Base-by-base conservation (phyloP, 108 stramenopile genomes). In the Nannochloropsis gaditana region DNA sequence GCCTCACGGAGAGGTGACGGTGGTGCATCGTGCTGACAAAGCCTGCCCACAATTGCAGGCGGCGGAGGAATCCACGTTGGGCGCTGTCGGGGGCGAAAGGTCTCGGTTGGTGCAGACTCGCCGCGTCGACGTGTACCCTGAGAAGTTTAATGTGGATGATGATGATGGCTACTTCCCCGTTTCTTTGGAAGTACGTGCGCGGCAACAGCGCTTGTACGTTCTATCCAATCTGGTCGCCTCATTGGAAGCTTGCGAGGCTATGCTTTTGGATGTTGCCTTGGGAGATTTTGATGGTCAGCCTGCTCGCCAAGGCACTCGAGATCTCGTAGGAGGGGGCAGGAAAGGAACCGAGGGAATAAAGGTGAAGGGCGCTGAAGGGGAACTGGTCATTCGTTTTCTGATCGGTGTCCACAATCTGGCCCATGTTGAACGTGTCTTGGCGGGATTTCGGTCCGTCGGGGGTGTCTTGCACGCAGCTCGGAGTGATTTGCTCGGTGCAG, bases 101-200 rank as follows among this genome's bases (percentile, higher is more conserved):
- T 73, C 59, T 15, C n/a, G 19, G 59, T n/a, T 73, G 59, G 59
- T 73, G 5, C 15, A n/a, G 59, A n/a, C 59, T n/a, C 59, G 59
- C 15, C 15, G 59, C 19, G 59, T 73, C 19, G 59, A 73, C n/a
- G 59, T 73, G 59, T 15, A 73, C 59, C 19, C 59, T 15, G 59
- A 73, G n/a, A 73, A 73, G 59, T 73, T 73, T 73, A 73, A 73
- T 73, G n/a, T 73, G 59, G 59, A 73, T 73, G 59, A 73, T n/a
- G 59, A 73, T 73, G 8, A 73, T 6, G 59, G 59, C 19, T 6
- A 73, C n/a, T 73, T 73, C 59, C 59, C 59, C 15, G 59, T 73
- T n/a, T 73, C 59, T 2, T 15, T 73, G 15, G 59, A 73, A n/a
- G n/a, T 73, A n/a, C 5, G 59, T n/a, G 59, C 59, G 8, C 4